phyloP scores from a whole-genome alignment of 2,329 filamentous ascomycete species.

The Aspergillus ochraceoroseus region DNA sequence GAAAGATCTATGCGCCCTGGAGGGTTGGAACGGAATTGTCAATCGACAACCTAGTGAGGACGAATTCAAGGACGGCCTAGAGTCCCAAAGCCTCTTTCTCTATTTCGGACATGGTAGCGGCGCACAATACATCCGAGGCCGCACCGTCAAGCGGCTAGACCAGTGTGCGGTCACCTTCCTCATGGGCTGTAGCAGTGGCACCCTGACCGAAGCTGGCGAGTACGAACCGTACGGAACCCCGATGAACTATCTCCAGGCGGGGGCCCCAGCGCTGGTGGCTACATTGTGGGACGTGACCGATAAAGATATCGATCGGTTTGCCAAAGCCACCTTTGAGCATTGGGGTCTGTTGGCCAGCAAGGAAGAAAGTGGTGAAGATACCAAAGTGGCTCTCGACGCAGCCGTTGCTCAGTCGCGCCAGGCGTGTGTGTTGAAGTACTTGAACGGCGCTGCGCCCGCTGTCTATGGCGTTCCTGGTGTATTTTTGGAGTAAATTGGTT shows the following conservation, averaged over 20 bases:
- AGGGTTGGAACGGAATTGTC: constrained; percentile 63
- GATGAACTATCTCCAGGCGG: constrained; percentile 86
- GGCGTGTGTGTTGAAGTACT: constrained; percentile 80
- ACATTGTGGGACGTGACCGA: constrained; percentile 98
- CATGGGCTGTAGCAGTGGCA: constrained; percentile 89
- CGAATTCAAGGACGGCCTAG: constrained; percentile 67
- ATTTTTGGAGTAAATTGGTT: constrained; percentile 54
- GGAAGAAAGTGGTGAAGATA: constrained; percentile 20
- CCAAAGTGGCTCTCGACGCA: constrained; percentile 61
- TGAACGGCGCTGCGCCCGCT: constrained; percentile 89
- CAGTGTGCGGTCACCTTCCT: constrained; percentile 78
- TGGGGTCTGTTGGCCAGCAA: constrained; percentile 71
- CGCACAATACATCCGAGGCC: constrained; percentile 84
- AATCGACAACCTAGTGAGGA: constrained; percentile 66
- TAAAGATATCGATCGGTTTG: constrained; percentile 92
- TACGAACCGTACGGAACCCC: constrained; percentile 90
- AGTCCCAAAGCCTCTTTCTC: constrained; percentile 65
- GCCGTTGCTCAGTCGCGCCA: constrained; percentile 70
- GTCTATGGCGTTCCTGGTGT: constrained; percentile 87
- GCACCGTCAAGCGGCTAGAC: constrained; percentile 72
- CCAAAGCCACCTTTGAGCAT: constrained; percentile 68
- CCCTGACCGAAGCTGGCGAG: constrained; percentile 71
- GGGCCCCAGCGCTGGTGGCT: constrained; percentile 78
- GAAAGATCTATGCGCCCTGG: constrained; percentile 53
- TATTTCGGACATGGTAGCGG: constrained; percentile 97